A percentile compares a stretch with the other conserved stretches of the same genome.
Conservation (phyloP, 495 filamentous ascomycete species). For the Lindgomyces ingoldianus region DNA sequence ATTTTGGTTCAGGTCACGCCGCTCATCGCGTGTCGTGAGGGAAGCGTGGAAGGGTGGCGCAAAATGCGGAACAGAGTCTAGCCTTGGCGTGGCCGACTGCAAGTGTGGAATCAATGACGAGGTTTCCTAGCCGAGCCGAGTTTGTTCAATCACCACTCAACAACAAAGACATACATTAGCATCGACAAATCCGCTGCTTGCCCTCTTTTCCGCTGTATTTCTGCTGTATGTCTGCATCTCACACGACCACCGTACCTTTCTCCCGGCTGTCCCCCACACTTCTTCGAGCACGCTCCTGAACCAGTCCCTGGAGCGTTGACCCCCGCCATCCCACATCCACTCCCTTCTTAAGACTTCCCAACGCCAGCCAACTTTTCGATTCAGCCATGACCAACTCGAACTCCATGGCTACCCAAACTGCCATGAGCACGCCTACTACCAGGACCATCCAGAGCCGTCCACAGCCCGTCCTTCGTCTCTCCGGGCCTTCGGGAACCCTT, state of each 20-base stretch:
- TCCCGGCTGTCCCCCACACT: neutral
- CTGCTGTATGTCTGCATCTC: constrained; percentile 26
- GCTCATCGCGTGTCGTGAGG: neutral
- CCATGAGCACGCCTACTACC: neutral
- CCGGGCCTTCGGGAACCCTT: constrained; percentile 35
- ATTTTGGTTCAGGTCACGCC: neutral
- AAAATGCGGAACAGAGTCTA: neutral
- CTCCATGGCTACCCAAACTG: constrained; percentile 19
- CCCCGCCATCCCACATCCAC: constrained; percentile 31
- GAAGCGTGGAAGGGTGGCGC: neutral
- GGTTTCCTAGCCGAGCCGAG: neutral
- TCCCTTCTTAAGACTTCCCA: constrained; percentile 15
- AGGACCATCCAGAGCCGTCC: constrained; percentile 20
- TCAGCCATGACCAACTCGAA: constrained; percentile 12
- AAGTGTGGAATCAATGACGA: neutral
- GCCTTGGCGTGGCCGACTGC: neutral
- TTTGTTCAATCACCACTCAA: constrained; percentile 31
- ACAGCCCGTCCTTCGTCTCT: constrained; percentile 31
- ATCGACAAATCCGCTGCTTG: constrained; percentile 30
- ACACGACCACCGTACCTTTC: constrained; percentile 28
- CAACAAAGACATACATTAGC: constrained; percentile 37
- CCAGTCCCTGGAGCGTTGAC: neutral
- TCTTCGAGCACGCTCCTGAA: neutral
- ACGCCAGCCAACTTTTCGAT: neutral
- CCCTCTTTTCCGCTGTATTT: constrained; percentile 38